These are phyloP conservation scores for Alternaria tenuissima DNA, from an alignment of 2,329 filamentous ascomycete species.

Conservation along the genomic window DNA sequence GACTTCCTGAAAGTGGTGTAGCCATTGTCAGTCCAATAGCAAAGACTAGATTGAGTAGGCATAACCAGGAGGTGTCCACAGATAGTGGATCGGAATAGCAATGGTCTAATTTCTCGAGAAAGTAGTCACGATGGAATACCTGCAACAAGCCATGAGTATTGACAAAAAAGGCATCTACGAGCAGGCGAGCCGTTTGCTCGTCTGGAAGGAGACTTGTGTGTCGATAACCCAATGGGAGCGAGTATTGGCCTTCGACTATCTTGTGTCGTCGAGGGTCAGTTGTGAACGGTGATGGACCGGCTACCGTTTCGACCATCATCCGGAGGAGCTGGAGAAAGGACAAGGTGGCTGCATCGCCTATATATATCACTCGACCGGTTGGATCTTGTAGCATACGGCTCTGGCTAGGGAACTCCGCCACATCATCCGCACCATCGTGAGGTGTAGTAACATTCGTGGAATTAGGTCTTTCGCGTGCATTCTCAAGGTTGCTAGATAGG, in stretches of 20 bases:
- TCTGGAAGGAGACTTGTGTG: constrained; percentile 65
- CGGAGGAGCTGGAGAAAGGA: constrained; percentile 69
- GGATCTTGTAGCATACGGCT: constrained; percentile 68
- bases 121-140: constrained; percentile 63
- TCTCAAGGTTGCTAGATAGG: constrained; percentile 27
- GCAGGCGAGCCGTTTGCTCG: constrained; percentile 61
- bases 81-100: constrained; percentile 65
- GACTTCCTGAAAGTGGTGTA: constrained; percentile 59
- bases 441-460: constrained; percentile 44
- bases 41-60: constrained; percentile 68
- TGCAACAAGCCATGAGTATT: constrained; percentile 71
- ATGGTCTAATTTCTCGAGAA: constrained; percentile 59
- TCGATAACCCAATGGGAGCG: constrained; percentile 56
- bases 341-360: constrained; percentile 69
- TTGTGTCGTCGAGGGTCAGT: constrained; percentile 65
- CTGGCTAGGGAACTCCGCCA: constrained; percentile 63
- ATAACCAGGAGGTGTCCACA: constrained; percentile 62
- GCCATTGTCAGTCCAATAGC: constrained; percentile 70
- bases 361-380: constrained; percentile 65
- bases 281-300: constrained; percentile 66
- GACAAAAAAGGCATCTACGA: constrained; percentile 68
- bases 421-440: constrained; percentile 61
- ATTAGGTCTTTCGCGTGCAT: constrained; percentile 33
- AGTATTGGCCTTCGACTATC: constrained; percentile 64
- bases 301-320: constrained; percentile 65